These are phyloP conservation scores for Rubroshorea leprosula DNA, from an alignment of 345 rosid genomes.

Conservation along the genomic window DNA sequence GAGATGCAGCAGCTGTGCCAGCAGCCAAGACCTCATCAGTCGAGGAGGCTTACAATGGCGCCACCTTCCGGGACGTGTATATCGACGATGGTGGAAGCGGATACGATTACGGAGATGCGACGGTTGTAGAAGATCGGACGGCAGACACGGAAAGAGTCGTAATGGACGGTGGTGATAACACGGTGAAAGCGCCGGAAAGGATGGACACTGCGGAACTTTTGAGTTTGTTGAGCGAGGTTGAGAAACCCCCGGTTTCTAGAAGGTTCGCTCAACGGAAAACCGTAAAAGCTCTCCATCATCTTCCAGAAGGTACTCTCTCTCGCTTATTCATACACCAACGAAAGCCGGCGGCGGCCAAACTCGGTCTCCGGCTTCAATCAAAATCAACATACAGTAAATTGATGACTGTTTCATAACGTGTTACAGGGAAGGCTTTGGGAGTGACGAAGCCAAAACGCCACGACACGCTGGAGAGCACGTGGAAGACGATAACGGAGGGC, in stretches of 20 bases:
- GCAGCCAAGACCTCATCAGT: background rate
- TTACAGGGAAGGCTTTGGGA: constrained; percentile 32
- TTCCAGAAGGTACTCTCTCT: constrained; percentile 43
- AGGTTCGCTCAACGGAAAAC: constrained; percentile 46
- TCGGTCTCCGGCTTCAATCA: background rate
- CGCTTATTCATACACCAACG: background rate
- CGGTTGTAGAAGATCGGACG: constrained; percentile 7
- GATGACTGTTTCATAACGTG: no score
- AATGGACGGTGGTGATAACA: constrained; percentile 9
- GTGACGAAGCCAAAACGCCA: constrained; percentile 53
- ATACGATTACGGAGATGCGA: constrained; percentile 4
- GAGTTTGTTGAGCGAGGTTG: constrained; percentile 12
- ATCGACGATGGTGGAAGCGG: background rate
- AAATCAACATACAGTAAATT: no score
- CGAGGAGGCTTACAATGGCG: background rate
- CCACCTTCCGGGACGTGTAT: background rate
- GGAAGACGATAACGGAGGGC: constrained; percentile 90
- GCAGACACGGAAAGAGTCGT: background rate
- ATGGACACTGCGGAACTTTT: constrained; percentile 38
- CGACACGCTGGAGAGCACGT: constrained; percentile 87
- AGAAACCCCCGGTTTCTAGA: constrained; percentile 42
- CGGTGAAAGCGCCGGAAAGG: constrained; percentile 21
- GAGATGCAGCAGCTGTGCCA: background rate
- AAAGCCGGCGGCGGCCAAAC: background rate
- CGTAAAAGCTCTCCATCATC: constrained; percentile 22